Evolutionary conservation across 352 stramenopile species (phyloP).

Genomic region (Phytopythium ostracodes): DNA sequence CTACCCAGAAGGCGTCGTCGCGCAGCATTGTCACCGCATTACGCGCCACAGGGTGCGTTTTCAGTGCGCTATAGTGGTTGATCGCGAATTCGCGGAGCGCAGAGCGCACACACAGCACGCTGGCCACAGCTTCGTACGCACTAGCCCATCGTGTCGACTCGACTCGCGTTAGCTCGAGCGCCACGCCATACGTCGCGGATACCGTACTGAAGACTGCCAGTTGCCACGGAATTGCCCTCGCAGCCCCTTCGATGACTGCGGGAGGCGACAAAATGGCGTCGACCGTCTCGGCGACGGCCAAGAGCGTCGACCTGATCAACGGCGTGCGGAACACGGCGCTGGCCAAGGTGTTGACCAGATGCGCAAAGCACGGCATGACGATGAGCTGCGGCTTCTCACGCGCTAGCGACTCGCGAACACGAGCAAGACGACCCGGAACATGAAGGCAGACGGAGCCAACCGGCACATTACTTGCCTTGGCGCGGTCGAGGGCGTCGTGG

Average conservation of each 20-base stretch:
- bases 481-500: not conserved
- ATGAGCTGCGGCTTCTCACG: not conserved
- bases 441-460: not conserved
- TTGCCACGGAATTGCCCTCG: constrained; percentile 1
- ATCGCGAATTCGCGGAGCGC: not conserved
- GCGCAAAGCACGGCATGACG: not conserved
- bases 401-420: not conserved
- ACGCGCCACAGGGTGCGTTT: not conserved
- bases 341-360: not conserved
- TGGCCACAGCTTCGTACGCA: not conserved
- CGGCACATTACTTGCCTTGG: not conserved
- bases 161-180: not conserved
- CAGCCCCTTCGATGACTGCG: not conserved
- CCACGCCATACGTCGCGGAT: not conserved
- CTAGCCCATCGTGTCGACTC: not conserved
- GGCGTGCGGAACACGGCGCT: not conserved
- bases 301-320: not conserved
- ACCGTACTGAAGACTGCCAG: not conserved
- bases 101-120: not conserved
- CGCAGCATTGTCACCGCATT: not conserved
- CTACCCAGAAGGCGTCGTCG: not conserved
- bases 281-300: constrained; percentile 5
- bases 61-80: not conserved
- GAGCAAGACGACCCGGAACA: not conserved
- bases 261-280: constrained; percentile 2